Conservation (phyloP, 2,329 filamentous ascomycete genomes). For the Colletotrichum noveboracense region DNA sequence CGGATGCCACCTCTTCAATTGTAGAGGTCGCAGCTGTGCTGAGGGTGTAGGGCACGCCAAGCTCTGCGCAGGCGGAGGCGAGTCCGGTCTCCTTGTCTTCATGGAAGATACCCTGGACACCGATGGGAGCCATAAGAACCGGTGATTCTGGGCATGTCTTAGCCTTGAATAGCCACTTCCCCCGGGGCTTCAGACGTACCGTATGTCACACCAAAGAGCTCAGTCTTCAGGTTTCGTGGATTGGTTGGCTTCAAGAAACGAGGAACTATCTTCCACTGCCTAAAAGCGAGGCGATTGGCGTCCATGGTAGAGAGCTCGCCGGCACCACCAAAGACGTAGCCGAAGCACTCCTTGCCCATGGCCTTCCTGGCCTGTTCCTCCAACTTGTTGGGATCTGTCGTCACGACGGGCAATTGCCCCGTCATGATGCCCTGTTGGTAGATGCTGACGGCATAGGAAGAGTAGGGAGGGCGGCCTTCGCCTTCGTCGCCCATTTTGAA, state of each 20-base stretch:
- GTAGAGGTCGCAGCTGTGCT: conserved; percentile 67
- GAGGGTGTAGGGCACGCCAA: conserved; percentile 69
- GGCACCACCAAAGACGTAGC: conserved; percentile 68
- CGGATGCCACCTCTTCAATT: conserved; percentile 70
- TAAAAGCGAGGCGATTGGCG: conserved; percentile 63
- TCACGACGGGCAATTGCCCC: conserved; percentile 54
- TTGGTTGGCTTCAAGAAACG: conserved; percentile 51
- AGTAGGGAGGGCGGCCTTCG: conserved; percentile 35
- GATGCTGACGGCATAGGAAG: conserved; percentile 50
- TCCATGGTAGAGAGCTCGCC: conserved; percentile 66
- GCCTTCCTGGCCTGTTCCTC: conserved; percentile 57
- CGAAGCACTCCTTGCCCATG: conserved; percentile 55
- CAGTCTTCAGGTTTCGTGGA: conserved; percentile 52
- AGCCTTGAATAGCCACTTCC: background rate
- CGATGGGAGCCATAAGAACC: conserved; percentile 70
- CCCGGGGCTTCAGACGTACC: conserved; percentile 29
- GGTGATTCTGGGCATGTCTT: conserved; percentile 43
- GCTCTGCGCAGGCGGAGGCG: conserved; percentile 64
- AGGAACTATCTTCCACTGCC: conserved; percentile 56
- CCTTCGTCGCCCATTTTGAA: conserved; percentile 22
- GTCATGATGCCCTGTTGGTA: conserved; percentile 57
- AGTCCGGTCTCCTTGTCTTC: conserved; percentile 67
- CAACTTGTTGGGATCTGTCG: conserved; percentile 63
- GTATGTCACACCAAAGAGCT: conserved; percentile 57
- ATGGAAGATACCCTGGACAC: conserved; percentile 73